phyloP scores from a whole-genome alignment of 306 rosid species.

The Erythrophleum fordii region DNA sequence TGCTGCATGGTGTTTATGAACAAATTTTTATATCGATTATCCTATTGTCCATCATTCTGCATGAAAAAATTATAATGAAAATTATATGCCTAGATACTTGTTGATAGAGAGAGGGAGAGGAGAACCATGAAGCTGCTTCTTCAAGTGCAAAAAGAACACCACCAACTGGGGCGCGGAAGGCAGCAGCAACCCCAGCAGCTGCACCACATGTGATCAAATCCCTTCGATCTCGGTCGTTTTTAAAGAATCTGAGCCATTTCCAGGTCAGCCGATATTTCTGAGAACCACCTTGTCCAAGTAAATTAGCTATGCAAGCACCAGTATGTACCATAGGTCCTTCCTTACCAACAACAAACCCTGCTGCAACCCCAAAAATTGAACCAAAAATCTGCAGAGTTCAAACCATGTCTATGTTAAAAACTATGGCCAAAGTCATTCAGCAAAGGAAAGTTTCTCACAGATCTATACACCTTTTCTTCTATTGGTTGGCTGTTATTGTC shows the following conservation, averaged over 20 bases:
- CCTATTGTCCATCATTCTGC: background rate
- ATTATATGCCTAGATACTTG: background rate
- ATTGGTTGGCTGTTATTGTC: background rate
- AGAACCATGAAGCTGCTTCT: conserved; percentile 90
- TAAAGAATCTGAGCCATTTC: conserved; percentile 76
- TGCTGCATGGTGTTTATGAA: background rate
- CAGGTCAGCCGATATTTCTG: conserved; percentile 68
- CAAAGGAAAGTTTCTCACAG: background rate
- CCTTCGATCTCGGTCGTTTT: conserved; percentile 78
- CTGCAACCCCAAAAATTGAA: conserved; percentile 79
- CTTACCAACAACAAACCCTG: conserved; percentile 82
- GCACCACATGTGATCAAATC: conserved; percentile 89
- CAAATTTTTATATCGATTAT: no score
- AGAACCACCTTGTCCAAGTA: conserved; percentile 88
- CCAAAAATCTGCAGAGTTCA: conserved; percentile 71
- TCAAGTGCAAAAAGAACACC: conserved; percentile 92
- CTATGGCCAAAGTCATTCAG: background rate
- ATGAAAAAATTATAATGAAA: background rate
- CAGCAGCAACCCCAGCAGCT: conserved; percentile 92
- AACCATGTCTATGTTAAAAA: conserved; percentile 10
- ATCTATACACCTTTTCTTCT: background rate
- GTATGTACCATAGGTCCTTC: conserved; percentile 95
- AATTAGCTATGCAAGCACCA: conserved; percentile 79
- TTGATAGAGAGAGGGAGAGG: conserved; percentile 36
- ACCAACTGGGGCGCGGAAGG: conserved; percentile 89